Evolutionary conservation across 768 basidiomycete species (phyloP).

Genomic region (Boletus rubroflammeus): DNA sequence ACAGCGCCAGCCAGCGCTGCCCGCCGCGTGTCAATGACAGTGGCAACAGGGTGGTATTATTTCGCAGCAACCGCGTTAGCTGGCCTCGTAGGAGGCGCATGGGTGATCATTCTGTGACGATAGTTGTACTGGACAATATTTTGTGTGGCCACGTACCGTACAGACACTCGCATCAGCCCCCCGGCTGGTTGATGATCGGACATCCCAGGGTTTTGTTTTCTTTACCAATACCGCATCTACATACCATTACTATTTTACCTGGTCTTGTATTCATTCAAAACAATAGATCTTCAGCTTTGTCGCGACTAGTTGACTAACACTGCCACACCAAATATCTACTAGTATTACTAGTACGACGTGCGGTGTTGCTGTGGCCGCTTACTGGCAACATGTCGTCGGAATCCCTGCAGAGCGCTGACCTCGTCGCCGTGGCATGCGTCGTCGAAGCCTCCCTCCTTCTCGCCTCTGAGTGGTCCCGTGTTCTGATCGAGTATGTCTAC

Average conservation of each 20-base stretch:
- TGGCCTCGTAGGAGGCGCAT: conserved; percentile 30
- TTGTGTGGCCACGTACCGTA: not conserved
- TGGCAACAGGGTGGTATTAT: conserved; percentile 28
- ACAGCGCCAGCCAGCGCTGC: conserved; percentile 27
- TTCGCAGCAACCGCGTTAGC: conserved; percentile 21
- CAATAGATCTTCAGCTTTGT: conserved; percentile 6
- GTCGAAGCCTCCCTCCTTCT: conserved; percentile 59
- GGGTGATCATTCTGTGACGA: conserved; percentile 28
- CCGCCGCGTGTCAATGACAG: conserved; percentile 14
- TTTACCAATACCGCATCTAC: conserved; percentile 13
- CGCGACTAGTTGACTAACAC: too few species aligned
- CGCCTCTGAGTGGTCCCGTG: conserved; percentile 47
- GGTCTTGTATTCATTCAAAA: conserved; percentile 1
- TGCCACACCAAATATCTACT: not conserved
- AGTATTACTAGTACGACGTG: too few species aligned
- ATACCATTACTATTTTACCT: conserved; percentile 16
- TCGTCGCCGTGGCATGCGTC: conserved; percentile 53
- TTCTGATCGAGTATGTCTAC: conserved; percentile 46
- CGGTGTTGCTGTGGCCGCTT: not conserved
- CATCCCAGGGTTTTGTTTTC: not conserved
- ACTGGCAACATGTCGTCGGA: conserved; percentile 29
- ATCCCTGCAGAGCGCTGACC: conserved; percentile 17
- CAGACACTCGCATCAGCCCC: conserved; percentile 5
- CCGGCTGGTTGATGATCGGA: not conserved
- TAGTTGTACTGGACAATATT: conserved; percentile 10